Percentiles rank a stretch among this genome's conserved stretches.
phyloP scores from a whole-genome alignment of 176 grass and related monocot species.

The Oryza australiensis region DNA sequence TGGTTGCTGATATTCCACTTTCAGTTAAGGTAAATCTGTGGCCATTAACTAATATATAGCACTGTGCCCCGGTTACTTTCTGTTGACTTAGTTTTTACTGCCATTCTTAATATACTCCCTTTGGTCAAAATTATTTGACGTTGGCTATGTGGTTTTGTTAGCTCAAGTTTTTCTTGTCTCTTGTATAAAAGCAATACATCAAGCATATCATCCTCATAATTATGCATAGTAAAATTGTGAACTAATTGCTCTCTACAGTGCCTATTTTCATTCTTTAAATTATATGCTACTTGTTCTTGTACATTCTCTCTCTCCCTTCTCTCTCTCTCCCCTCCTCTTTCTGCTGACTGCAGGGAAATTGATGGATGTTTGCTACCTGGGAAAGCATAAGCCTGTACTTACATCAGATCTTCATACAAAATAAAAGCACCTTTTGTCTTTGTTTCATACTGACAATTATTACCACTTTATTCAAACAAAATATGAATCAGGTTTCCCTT shows the following conservation, averaged over 20 bases:
- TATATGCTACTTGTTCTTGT: constrained; percentile 8
- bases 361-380: background rate
- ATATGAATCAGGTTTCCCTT: background rate
- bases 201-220: background rate
- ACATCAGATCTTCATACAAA: background rate
- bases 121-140: too few relatives aligned
- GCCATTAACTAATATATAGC: constrained; percentile 23
- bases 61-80: constrained; percentile 1
- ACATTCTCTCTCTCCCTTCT: background rate
- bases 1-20: constrained; percentile 91
- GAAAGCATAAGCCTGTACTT: constrained; percentile 5
- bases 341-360: background rate
- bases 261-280: background rate
- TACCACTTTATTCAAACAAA: constrained; percentile 1
- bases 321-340: too few relatives aligned
- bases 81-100: background rate
- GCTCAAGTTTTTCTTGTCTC: background rate
- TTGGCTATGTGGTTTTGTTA: background rate
- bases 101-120: background rate
- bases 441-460: constrained; percentile 2
- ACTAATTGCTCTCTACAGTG: background rate
- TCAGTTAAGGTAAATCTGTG: constrained; percentile 76
- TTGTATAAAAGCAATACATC: constrained; percentile 1
- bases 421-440: constrained; percentile 15
- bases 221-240: background rate